Evolutionary conservation across 108 stramenopile species (phyloP), one percentile per base, ranked within the genome.

Genomic region (Parietichytrium sp.): DNA sequence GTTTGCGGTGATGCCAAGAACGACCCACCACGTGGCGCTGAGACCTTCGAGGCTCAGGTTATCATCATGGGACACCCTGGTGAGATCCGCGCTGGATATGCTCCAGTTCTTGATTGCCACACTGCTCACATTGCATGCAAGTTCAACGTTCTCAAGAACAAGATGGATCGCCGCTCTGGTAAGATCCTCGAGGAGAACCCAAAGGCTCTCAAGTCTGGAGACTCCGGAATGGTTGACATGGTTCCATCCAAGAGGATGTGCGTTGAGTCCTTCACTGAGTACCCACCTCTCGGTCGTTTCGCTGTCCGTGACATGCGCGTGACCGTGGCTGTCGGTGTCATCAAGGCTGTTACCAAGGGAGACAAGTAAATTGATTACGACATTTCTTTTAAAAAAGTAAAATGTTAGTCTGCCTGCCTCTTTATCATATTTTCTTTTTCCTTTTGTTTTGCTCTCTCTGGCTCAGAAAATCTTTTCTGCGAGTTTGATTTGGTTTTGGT

Each of bases 241-340:
- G 88, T 91, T 79, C 97, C 97, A 15, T 90, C 91, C 49, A 94
- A 94, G 87, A 94, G 93, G 53, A 85, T 97, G 80, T 95, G 93
- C 83, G 89, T 97, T 81, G 97, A 99, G 88, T 20, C 87, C 4
- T 98, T 94, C 85, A 83, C 92, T 30, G 94, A 96, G 16, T 96
- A 93, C 88, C 95, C 97, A 18, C 91, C 96, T 4, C 88, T 99
- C 49, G 99, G 99, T n/a, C 91, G 99, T 29, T 96, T 99, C 88
- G 96, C 94, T 18, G 88, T 98, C 27, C 93, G 97, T 48, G 96
- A 96, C 84, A 91, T 91, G 90, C 80, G 86, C 61, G 86, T 83
- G 78, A 95, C 92, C 31, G 92, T 98, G 10, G 97, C 94, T 31
- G 94, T 96, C 31, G 97, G 97, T 50, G 95, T 96, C 54, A 92